Percentiles rank a stretch among this genome's conserved stretches.
phyloP scores from a whole-genome alignment of 139 green algal genomes.

The Tetradesmus lagerheimii region DNA sequence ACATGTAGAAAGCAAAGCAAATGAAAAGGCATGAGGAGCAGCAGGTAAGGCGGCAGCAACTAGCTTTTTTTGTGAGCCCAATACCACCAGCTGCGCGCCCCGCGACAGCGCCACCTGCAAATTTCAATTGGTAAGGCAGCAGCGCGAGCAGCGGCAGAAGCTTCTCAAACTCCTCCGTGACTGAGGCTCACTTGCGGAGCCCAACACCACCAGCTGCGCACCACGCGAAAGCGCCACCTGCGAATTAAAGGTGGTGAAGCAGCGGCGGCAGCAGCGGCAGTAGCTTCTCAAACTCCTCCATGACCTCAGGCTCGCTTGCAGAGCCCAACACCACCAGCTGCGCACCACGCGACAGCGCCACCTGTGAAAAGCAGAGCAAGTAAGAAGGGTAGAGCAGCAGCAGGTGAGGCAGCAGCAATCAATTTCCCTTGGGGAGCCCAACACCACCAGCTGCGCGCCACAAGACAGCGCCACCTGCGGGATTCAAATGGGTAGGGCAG shows the following conservation, averaged over 20 bases:
- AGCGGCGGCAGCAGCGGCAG: too few relatives aligned
- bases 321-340: conserved; percentile 58
- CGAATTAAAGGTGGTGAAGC: too few relatives aligned
- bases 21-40: too few relatives aligned
- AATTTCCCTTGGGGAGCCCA: conserved; percentile 52
- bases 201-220: too few relatives aligned
- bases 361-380: conserved; percentile 14
- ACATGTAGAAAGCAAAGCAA: too few relatives aligned
- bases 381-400: too few relatives aligned
- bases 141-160: conserved; percentile 55
- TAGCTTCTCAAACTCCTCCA: conserved; percentile 60
- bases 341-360: conserved; percentile 38
- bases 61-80: too few relatives aligned
- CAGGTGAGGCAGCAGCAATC: conserved; percentile 2
- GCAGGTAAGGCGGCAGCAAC: too few relatives aligned
- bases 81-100: too few relatives aligned
- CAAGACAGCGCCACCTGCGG: conserved; percentile 34
- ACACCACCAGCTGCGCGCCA: conserved; percentile 52
- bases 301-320: conserved; percentile 60
- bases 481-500: background rate
- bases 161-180: conserved; percentile 62
- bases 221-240: too few relatives aligned
- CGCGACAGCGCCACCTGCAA: too few relatives aligned
- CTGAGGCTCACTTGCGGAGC: conserved; percentile 58
- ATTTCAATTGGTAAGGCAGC: too few relatives aligned